phyloP scores from a whole-genome alignment of 1,284 basidiomycete species.

The Fomitopsis betulina region DNA sequence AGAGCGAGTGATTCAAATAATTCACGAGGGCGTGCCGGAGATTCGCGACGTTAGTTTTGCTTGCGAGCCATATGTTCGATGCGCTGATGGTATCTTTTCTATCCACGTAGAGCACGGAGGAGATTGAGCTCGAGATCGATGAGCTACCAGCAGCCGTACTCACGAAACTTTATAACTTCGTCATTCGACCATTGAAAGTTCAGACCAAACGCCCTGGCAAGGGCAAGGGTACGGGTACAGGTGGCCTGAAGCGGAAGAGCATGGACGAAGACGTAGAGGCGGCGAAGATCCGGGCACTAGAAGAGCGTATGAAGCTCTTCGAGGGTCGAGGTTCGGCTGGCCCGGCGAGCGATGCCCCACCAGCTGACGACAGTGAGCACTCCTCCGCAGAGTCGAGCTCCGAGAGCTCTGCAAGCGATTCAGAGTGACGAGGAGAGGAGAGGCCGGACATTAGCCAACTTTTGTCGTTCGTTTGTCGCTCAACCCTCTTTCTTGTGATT shows the following conservation, averaged over 20 bases:
- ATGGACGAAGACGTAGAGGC: constrained; percentile 89
- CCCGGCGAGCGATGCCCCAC: constrained; percentile 26
- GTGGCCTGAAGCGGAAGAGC: constrained; percentile 85
- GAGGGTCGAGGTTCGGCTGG: constrained; percentile 41
- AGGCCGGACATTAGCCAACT: constrained; percentile 11
- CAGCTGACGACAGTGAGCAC: constrained; percentile 60
- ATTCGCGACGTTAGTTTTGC: constrained; percentile 77
- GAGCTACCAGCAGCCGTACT: constrained; percentile 79
- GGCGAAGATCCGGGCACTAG: constrained; percentile 85
- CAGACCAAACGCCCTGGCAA: constrained; percentile 61
- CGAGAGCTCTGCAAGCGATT: constrained; percentile 76
- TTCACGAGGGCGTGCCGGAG: constrained; percentile 85
- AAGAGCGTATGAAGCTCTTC: constrained; percentile 76
- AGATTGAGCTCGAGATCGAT: constrained; percentile 97
- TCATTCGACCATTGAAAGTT: constrained; percentile 69
- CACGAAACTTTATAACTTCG: constrained; percentile 91
- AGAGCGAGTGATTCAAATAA: constrained; percentile 86
- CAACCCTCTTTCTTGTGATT: constrained; percentile 11
- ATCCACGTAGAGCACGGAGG: constrained; percentile 74
- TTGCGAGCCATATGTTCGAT: background rate
- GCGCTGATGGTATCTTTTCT: background rate
- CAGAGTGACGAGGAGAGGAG: constrained; percentile 50
- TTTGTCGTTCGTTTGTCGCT: constrained; percentile 14
- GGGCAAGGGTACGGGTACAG: constrained; percentile 77
- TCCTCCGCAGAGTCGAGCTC: constrained; percentile 71